Conservation (phyloP, 2,329 filamentous ascomycete genomes). For the Ophiosphaerella herpotricha region DNA sequence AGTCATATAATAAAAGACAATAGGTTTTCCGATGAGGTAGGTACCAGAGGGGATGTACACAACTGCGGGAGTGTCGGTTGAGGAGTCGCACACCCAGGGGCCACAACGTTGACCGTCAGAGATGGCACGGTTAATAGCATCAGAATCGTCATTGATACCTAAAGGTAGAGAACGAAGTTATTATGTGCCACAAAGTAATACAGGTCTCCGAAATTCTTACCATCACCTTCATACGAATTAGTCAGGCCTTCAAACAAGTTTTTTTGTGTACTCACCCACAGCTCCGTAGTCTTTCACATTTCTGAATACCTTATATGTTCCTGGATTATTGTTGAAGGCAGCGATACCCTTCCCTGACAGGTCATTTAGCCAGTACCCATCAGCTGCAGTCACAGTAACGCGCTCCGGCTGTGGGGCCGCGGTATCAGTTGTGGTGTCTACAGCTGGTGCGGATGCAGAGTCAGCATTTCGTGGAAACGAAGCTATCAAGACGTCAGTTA, state of each 20-base stretch:
- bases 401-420: slow-evolving; percentile 1
- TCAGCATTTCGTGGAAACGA: slow-evolving; percentile 8
- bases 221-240: slow-evolving; percentile 37
- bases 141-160: slow-evolving; percentile 53
- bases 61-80: slow-evolving; percentile 59
- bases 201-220: slow-evolving; percentile 6
- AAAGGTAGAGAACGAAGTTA: not conserved
- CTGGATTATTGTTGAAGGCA: slow-evolving; percentile 47
- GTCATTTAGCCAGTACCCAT: slow-evolving; percentile 50
- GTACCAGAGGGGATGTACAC: slow-evolving; percentile 64
- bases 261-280: slow-evolving; percentile 33
- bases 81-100: slow-evolving; percentile 49
- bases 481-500: slow-evolving; percentile 15
- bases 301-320: slow-evolving; percentile 49
- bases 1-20: slow-evolving; percentile 68
- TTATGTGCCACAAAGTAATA: not conserved
- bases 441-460: not conserved
- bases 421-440: not conserved
- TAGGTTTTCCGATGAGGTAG: slow-evolving; percentile 56
- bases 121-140: slow-evolving; percentile 59
- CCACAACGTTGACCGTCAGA: slow-evolving; percentile 50
- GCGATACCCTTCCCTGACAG: slow-evolving; percentile 50
- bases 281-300: slow-evolving; percentile 54
- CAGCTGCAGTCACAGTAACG: slow-evolving; percentile 7
- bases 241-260: not conserved